phyloP scores from a whole-genome alignment of 2,329 filamentous ascomycete genomes.

The Capronia coronata region DNA sequence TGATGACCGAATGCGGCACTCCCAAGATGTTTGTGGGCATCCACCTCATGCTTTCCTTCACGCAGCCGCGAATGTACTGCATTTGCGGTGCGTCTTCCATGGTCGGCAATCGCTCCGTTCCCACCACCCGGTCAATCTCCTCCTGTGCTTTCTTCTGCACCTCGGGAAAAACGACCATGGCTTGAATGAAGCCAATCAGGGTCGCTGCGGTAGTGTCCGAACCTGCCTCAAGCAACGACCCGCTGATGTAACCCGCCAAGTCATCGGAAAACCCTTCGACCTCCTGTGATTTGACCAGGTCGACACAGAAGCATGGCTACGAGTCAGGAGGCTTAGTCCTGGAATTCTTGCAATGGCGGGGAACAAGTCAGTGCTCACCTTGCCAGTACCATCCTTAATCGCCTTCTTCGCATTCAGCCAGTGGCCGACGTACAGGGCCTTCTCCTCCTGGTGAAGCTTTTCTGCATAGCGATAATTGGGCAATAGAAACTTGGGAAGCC shows the following conservation, averaged over 20 bases:
- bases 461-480: constrained; percentile 14
- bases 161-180: constrained; percentile 47
- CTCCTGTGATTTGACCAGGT: constrained; percentile 18
- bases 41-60: constrained; percentile 54
- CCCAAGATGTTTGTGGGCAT: constrained; percentile 35
- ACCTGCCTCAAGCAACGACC: constrained; percentile 38
- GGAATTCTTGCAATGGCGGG: background rate
- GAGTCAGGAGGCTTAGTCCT: background rate
- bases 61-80: constrained; percentile 48
- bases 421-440: constrained; percentile 14
- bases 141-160: constrained; percentile 43
- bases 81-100: constrained; percentile 45
- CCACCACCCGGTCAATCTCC: constrained; percentile 48
- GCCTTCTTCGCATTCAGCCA: constrained; percentile 19
- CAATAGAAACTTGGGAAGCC: constrained; percentile 19
- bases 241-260: constrained; percentile 30
- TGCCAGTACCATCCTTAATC: constrained; percentile 11
- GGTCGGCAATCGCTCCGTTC: constrained; percentile 41
- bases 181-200: constrained; percentile 42
- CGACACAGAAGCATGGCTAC: constrained; percentile 22
- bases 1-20: constrained; percentile 23
- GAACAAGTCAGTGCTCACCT: constrained; percentile 1
- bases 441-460: constrained; percentile 17
- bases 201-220: constrained; percentile 42
- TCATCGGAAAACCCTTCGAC: constrained; percentile 21